These are phyloP conservation scores for Fusarium ramigenum DNA, from an alignment of 2,329 filamentous ascomycete species.

Conservation along the genomic window DNA sequence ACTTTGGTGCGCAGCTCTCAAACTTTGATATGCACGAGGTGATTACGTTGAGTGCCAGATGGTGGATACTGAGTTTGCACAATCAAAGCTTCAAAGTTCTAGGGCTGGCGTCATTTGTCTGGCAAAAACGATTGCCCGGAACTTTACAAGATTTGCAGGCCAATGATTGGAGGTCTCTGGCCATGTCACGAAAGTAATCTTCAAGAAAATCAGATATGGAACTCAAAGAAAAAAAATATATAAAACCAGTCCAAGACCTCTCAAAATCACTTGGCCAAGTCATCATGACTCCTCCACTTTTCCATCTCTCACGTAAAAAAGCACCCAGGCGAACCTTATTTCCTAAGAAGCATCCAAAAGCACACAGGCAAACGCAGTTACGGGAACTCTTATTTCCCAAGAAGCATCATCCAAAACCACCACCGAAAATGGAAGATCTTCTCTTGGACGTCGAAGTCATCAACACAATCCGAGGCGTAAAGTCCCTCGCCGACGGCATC, in stretches of 20 bases:
- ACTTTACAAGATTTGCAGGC: too few species aligned
- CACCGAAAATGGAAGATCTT: too few species aligned
- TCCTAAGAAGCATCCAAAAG: too few species aligned
- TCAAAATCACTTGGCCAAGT: fast-evolving
- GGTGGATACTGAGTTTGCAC: too few species aligned
- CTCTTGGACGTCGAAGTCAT: neutral
- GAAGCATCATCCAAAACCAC: fast-evolving
- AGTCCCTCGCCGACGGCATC: neutral
- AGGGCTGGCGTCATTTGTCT: too few species aligned
- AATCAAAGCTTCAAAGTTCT: too few species aligned
- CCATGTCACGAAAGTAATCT: neutral
- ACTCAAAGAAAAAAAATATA: fast-evolving
- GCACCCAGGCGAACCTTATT: fast-evolving
- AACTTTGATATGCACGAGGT: fast-evolving
- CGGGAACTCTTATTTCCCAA: fast-evolving
- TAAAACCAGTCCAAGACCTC: neutral
- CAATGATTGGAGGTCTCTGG: fast-evolving
- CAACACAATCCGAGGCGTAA: neutral
- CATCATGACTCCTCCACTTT: neutral
- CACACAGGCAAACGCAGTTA: neutral
- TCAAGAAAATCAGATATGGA: neutral
- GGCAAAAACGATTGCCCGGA: too few species aligned
- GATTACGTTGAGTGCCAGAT: neutral
- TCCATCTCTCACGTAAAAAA: fast-evolving
- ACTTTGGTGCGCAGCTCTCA: fast-evolving